Evolutionary conservation across 2,329 filamentous ascomycete genomes (phyloP).

Genomic region (Sclerotinia trifoliorum): DNA sequence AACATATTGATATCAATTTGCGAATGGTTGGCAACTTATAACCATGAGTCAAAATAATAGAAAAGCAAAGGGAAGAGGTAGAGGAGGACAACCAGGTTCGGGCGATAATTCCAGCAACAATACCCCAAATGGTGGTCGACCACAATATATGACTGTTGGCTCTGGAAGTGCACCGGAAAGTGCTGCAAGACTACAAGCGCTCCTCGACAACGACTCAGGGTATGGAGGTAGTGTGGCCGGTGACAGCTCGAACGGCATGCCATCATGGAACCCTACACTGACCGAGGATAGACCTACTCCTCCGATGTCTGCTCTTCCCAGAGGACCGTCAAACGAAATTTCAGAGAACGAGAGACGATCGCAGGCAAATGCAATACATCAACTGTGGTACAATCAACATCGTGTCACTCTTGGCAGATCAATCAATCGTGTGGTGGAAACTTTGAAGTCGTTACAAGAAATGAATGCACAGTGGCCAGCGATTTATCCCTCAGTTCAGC

Average conservation of each 20-base stretch:
- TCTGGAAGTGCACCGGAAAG: conserved; percentile 77
- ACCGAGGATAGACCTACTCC: conserved; percentile 49
- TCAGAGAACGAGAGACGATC: conserved; percentile 63
- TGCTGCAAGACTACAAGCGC: conserved; percentile 74
- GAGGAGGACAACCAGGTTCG: conserved; percentile 28
- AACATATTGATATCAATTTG: neutral
- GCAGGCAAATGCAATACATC: conserved; percentile 81
- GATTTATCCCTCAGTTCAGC: conserved; percentile 84
- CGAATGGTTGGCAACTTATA: conserved; percentile 31
- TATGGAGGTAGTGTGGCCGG: conserved; percentile 79
- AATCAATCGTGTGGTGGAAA: conserved; percentile 82
- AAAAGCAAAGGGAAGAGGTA: conserved; percentile 48
- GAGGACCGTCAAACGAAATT: conserved; percentile 36
- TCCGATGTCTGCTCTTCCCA: conserved; percentile 41
- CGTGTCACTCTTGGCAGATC: conserved; percentile 81
- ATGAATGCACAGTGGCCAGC: conserved; percentile 93
- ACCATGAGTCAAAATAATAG: conserved; percentile 62
- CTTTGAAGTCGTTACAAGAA: conserved; percentile 77
- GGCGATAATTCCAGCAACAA: conserved; percentile 20
- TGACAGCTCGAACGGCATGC: conserved; percentile 51
- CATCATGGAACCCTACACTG: conserved; percentile 47
- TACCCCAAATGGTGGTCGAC: conserved; percentile 39
- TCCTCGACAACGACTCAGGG: conserved; percentile 85
- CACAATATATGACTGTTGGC: conserved; percentile 85
- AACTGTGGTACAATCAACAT: conserved; percentile 94